Conservation (phyloP, 1,139 yeast species). For the Fermentozyma sake region DNA sequence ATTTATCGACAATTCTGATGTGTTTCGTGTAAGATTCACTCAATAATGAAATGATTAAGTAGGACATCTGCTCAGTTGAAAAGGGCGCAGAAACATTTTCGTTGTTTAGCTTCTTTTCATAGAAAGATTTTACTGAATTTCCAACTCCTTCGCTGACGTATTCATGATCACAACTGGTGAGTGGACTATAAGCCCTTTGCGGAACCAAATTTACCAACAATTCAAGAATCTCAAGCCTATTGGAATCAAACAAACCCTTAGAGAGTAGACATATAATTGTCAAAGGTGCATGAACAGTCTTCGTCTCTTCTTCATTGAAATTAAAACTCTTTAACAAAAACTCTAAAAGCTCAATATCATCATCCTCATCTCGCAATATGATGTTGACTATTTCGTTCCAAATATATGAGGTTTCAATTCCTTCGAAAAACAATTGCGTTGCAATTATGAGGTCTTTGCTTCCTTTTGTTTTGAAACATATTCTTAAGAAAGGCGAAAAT, state of each 20-base stretch:
- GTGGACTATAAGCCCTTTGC: slow-evolving; percentile 41
- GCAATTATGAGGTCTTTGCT: slow-evolving; percentile 47
- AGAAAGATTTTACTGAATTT: too few species aligned
- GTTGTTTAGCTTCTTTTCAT: slow-evolving; percentile 1
- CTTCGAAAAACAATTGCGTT: slow-evolving; percentile 73
- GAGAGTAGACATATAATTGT: slow-evolving; percentile 46
- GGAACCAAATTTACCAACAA: slow-evolving; percentile 49
- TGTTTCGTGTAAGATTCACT: slow-evolving; percentile 2
- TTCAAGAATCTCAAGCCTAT: slow-evolving; percentile 35
- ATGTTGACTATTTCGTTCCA: slow-evolving; percentile 57
- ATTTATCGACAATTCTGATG: slow-evolving; percentile 3
- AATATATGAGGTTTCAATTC: slow-evolving; percentile 72
- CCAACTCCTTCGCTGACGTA: neutral
- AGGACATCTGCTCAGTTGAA: slow-evolving; percentile 1
- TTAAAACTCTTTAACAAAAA: slow-evolving; percentile 65
- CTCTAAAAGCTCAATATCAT: slow-evolving; percentile 41
- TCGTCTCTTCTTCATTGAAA: slow-evolving; percentile 82
- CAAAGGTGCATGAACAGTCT: slow-evolving; percentile 70
- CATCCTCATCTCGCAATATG: slow-evolving; percentile 15
- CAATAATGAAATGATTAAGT: neutral
- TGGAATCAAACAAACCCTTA: slow-evolving; percentile 8
- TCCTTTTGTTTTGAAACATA: slow-evolving; percentile 22
- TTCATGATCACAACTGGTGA: slow-evolving; percentile 3
- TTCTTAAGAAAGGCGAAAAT: slow-evolving; percentile 57
- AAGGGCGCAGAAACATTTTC: neutral